phyloP scores from a whole-genome alignment of 2,329 filamentous ascomycete species.

The Exophiala xenobiotica region DNA sequence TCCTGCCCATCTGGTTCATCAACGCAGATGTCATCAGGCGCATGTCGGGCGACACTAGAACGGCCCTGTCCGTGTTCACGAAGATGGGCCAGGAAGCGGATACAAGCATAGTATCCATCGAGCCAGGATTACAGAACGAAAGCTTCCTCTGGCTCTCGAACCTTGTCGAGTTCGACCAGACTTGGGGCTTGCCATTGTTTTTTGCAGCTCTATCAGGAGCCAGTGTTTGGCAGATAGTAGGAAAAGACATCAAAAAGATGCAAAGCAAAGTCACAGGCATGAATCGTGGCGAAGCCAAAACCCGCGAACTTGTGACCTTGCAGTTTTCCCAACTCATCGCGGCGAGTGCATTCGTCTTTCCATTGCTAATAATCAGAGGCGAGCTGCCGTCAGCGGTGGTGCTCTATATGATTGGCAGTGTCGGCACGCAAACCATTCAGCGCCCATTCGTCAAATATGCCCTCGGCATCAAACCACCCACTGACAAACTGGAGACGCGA shows the following conservation, averaged over 20 bases:
- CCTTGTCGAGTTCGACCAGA: conserved; percentile 37
- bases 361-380: conserved; percentile 13
- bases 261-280: conserved; percentile 1
- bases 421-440: conserved; percentile 16
- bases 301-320: background rate
- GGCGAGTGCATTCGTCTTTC: conserved; percentile 11
- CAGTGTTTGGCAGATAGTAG: conserved; percentile 15
- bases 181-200: conserved; percentile 17
- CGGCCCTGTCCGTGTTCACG: conserved; percentile 17
- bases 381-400: conserved; percentile 19
- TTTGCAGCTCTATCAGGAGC: conserved; percentile 16
- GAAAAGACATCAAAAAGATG: conserved; percentile 3
- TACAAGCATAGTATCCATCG: conserved; percentile 36
- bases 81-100: conserved; percentile 15
- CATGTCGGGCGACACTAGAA: conserved; percentile 22
- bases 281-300: background rate
- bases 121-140: conserved; percentile 54
- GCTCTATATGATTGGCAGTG: conserved; percentile 22
- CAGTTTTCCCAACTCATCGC: conserved; percentile 13
- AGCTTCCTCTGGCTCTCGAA: conserved; percentile 63
- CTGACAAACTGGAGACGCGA: conserved; percentile 13
- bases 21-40: conserved; percentile 21
- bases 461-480: conserved; percentile 8
- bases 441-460: conserved; percentile 13
- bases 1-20: conserved; percentile 23